Percentiles rank a stretch among this genome's conserved stretches.
These are phyloP conservation scores for Benincasa hispida DNA, from an alignment of 306 rosid species.

Conservation along the genomic window DNA sequence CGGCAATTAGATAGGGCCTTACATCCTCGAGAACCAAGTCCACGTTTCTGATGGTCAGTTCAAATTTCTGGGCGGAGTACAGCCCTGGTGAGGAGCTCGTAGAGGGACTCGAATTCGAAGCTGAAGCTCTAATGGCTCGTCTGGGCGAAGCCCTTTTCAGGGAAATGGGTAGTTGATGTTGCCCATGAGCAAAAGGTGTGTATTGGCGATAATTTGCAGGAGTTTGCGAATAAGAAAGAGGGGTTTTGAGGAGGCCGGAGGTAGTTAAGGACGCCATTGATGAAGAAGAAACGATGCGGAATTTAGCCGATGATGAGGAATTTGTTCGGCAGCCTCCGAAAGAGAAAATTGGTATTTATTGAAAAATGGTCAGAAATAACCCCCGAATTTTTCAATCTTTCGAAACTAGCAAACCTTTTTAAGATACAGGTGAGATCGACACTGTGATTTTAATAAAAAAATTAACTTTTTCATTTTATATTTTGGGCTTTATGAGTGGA, in stretches of 20 bases:
- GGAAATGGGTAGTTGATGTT: neutral
- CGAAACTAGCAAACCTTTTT: too few relatives aligned
- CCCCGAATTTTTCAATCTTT: too few relatives aligned
- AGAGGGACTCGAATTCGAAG: conserved; percentile 29
- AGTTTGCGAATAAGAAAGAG: neutral
- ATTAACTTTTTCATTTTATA: too few relatives aligned
- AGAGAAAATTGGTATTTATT: neutral
- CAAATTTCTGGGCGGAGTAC: conserved; percentile 66
- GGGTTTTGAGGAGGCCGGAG: conserved; percentile 20
- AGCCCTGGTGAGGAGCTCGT: conserved; percentile 45
- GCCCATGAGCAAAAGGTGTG: neutral
- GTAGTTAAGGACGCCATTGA: conserved; percentile 29
- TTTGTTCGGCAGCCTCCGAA: neutral
- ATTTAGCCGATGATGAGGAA: neutral
- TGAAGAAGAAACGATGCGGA: neutral
- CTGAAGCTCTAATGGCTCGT: conserved; percentile 24
- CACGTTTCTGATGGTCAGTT: conserved; percentile 60
- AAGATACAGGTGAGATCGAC: too few relatives aligned
- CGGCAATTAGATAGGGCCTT: conserved; percentile 83
- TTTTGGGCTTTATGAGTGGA: too few relatives aligned
- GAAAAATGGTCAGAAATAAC: too few relatives aligned
- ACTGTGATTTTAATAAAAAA: too few relatives aligned
- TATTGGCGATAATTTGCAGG: conserved; percentile 8
- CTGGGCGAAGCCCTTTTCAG: conserved; percentile 1
- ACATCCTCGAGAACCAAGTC: conserved; percentile 83